Evolutionary conservation across 139 green algal species (phyloP).

Genomic region (Limnomonas spitsbergensis): DNA sequence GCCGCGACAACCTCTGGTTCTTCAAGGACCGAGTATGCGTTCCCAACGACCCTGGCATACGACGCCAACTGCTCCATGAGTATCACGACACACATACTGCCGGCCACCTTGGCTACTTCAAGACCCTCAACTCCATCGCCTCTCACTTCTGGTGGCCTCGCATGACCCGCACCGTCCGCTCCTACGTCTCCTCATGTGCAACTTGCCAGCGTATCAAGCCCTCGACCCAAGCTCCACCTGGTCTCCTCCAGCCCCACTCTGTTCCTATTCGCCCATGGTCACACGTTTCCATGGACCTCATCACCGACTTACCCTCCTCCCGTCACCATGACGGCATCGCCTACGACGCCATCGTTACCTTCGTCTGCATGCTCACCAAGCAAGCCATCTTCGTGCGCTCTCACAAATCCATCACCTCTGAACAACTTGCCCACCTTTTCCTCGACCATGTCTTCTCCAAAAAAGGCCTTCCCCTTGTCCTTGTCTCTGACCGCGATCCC

Average conservation of each 20-base stretch:
- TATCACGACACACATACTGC: slow-evolving; percentile 10
- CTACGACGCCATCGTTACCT: slow-evolving; percentile 45
- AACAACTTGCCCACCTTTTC: slow-evolving; percentile 39
- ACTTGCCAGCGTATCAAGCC: slow-evolving; percentile 43
- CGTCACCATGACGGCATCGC: background rate
- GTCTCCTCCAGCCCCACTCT: slow-evolving; percentile 42
- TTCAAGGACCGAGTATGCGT: slow-evolving; percentile 11
- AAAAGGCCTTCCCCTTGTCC: slow-evolving; percentile 43
- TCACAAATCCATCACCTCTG: slow-evolving; percentile 27
- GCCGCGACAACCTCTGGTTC: slow-evolving; percentile 1
- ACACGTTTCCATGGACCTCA: slow-evolving; percentile 56
- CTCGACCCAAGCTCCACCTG: slow-evolving; percentile 10
- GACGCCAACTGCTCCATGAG: slow-evolving; percentile 2
- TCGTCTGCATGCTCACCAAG: slow-evolving; percentile 60
- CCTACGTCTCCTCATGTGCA: slow-evolving; percentile 34
- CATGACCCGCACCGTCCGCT: slow-evolving; percentile 19
- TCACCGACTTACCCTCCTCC: slow-evolving; percentile 47
- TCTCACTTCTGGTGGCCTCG: slow-evolving; percentile 30
- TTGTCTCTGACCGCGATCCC: slow-evolving; percentile 55
- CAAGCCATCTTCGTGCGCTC: slow-evolving; percentile 43
- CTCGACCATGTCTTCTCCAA: slow-evolving; percentile 35
- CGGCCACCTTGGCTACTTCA: slow-evolving; percentile 20
- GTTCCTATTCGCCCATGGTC: slow-evolving; percentile 39
- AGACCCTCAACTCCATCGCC: slow-evolving; percentile 18
- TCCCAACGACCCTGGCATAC: background rate